Evolutionary conservation across 1,284 basidiomycete genomes (phyloP), one percentile per base, ranked within the genome.

Genomic region (Microbotryum intermedium): DNA sequence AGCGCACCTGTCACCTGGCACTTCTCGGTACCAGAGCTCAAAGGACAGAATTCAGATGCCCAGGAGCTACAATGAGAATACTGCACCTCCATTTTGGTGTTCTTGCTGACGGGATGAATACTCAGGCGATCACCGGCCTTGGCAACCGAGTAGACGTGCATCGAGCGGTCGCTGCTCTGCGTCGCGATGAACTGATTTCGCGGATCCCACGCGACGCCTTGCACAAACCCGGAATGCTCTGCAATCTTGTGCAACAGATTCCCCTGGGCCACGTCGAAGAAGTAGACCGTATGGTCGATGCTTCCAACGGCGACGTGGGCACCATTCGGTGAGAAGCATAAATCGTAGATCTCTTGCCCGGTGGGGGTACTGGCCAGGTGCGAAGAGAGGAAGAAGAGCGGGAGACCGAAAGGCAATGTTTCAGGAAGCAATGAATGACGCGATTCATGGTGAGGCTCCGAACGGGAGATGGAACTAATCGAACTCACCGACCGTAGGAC

Each of bases 121-220:
- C 91, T 88, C 80, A 95, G 90, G 11, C 61, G 62, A 9, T 52
- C 53, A 1, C 56, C 42, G 3, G 44, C 47, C 11, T 49, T 50
- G 34, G 49, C 49, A 46, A 60, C 55, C 54, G 62, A 60, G 50
- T 70, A 72, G 45, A 71, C 64, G 57, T 69, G 65, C 71, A 71
- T 70, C 26, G 69, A 66, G 18, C 69, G 82, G 75, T 95, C 91
- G 70, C 86, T 90, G 74, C 87, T 90, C 73, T 95, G 93, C 0
- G 92, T 95, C 3, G 92, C 91, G 66, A 97, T 87, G 72, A 87
- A 95, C 73, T 93, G 88, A 73, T 93, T 91, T 68, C 94, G 76
- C 1, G 92, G 92, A 68, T 97, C 92, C 92, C 93, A 97, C 1
- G 90, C 87, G 29, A 97, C 93, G 18, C 92, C 93, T 77, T 97